Conservation (phyloP, 1,284 basidiomycete genomes). For the Ceratobasidium sp. region DNA sequence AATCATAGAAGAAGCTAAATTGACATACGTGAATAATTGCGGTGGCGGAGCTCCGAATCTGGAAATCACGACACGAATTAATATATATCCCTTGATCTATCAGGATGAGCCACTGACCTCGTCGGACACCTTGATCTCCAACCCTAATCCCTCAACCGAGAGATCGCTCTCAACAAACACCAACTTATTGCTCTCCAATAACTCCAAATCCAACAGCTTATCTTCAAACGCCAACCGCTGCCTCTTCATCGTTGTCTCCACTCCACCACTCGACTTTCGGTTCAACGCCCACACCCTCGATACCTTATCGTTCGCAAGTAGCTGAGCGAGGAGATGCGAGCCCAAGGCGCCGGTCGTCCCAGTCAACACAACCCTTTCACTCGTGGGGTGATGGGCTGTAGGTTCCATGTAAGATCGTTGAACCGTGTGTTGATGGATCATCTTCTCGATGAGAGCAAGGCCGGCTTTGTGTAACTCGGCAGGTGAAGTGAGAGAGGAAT, state of each 20-base stretch:
- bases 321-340: slow-evolving; percentile 52
- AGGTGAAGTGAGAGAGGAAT: background rate
- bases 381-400: background rate
- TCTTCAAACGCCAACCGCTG: slow-evolving; percentile 45
- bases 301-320: slow-evolving; percentile 48
- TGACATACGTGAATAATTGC: slow-evolving; percentile 56
- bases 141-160: slow-evolving; percentile 50
- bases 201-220: slow-evolving; percentile 15
- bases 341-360: slow-evolving; percentile 58
- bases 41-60: slow-evolving; percentile 52
- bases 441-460: slow-evolving; percentile 4
- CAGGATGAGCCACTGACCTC: slow-evolving; percentile 50
- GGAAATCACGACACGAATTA: background rate
- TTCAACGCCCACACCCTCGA: slow-evolving; percentile 47
- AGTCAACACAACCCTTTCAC: slow-evolving; percentile 55
- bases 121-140: slow-evolving; percentile 51
- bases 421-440: background rate
- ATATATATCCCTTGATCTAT: background rate
- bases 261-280: slow-evolving; percentile 10
- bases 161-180: slow-evolving; percentile 53
- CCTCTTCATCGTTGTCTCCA: background rate
- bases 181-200: slow-evolving; percentile 40
- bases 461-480: background rate
- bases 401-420: background rate
- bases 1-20: background rate